Conservation (phyloP, 495 filamentous ascomycete species). For the Gamarada debralockiae region DNA sequence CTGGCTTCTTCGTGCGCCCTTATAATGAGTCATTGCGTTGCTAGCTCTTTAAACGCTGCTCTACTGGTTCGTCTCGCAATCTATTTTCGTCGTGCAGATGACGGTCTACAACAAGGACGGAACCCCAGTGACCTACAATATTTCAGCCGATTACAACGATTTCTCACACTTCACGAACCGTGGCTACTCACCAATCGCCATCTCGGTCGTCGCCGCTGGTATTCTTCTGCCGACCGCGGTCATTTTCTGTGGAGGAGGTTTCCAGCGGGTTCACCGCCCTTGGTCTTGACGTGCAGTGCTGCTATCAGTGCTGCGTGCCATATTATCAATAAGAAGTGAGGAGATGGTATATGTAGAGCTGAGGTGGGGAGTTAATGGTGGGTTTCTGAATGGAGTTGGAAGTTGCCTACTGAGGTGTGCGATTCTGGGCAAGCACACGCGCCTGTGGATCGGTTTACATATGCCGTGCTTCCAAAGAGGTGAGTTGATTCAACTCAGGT, state of each 20-base stretch:
- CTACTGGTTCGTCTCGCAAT: constrained; percentile 13
- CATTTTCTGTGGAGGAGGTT: constrained; percentile 3
- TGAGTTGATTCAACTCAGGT: too few relatives aligned
- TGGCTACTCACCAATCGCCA: constrained; percentile 12
- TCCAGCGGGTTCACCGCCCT: constrained; percentile 7
- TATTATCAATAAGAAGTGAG: too few relatives aligned
- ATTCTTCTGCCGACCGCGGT: constrained; percentile 6
- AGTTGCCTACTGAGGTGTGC: too few relatives aligned
- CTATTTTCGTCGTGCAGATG: constrained; percentile 7
- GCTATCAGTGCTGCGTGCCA: too few relatives aligned
- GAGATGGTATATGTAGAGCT: too few relatives aligned
- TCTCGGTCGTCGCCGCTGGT: not conserved
- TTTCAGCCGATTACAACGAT: not conserved
- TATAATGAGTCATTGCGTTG: constrained; percentile 1
- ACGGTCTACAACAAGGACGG: constrained; percentile 7
- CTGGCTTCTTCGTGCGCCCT: constrained; percentile 10
- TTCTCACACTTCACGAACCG: not conserved
- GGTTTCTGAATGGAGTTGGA: too few relatives aligned
- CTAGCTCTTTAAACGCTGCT: constrained; percentile 4
- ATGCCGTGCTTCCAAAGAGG: too few relatives aligned
- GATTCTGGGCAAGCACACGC: too few relatives aligned
- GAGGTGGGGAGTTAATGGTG: too few relatives aligned
- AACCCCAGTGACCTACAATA: not conserved
- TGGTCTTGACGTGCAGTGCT: too few relatives aligned
- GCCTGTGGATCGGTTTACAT: too few relatives aligned